Evolutionary conservation across 306 rosid genomes (phyloP).

Genomic region (Pterocarpus macrocarpus): DNA sequence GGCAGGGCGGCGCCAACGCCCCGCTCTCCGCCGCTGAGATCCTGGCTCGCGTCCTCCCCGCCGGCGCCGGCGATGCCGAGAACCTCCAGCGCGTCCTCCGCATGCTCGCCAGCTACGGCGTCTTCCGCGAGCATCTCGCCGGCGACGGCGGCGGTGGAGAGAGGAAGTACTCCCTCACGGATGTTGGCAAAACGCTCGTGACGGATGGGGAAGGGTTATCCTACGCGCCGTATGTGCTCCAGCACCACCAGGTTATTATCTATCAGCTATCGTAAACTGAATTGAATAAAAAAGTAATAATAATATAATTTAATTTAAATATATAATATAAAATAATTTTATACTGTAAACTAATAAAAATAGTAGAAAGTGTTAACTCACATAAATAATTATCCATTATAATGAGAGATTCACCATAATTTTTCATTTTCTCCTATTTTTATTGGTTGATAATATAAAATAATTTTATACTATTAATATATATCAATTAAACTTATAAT

Average conservation of each 20-base stretch:
- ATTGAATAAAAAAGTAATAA: background rate
- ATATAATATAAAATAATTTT: no score
- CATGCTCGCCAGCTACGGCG: constrained; percentile 79
- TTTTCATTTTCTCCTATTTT: no score
- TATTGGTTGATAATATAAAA: no score
- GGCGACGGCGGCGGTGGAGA: constrained; percentile 27
- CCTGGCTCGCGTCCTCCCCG: constrained; percentile 58
- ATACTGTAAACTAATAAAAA: no score
- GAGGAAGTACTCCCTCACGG: constrained; percentile 76
- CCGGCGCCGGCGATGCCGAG: constrained; percentile 70
- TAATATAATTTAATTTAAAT: no score
- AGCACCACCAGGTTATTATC: constrained; percentile 81
- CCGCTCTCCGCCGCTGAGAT: constrained; percentile 80
- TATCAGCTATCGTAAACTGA: background rate
- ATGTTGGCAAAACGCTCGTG: constrained; percentile 79
- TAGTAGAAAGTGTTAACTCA: no score
- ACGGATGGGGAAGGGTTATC: constrained; percentile 72
- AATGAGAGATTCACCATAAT: no score
- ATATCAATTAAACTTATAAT: no score
- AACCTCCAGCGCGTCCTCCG: constrained; percentile 92
- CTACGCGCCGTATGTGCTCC: constrained; percentile 77
- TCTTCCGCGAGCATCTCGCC: constrained; percentile 68
- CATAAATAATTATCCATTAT: no score
- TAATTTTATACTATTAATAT: no score
- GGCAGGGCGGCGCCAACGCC: constrained; percentile 76